Percentiles rank a stretch among this genome's conserved stretches.
Evolutionary conservation across 768 basidiomycete genomes (phyloP).

Genomic region (Calocera cornea): DNA sequence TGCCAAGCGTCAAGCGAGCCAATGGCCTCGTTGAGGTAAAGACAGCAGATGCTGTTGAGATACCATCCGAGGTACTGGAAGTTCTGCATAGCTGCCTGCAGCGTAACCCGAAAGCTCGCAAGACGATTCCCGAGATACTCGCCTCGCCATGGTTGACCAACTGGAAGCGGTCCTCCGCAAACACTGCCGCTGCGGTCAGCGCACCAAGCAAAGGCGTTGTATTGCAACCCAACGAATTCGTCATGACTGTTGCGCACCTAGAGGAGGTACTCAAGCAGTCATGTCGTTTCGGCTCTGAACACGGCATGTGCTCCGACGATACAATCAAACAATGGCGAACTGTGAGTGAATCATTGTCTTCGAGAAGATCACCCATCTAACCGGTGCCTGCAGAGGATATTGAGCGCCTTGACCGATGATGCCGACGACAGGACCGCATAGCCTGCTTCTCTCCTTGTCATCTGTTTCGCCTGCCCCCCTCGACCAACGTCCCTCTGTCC

Average conservation of each 20-base stretch:
- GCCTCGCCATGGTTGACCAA: conserved; percentile 57
- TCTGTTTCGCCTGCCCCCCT: not conserved
- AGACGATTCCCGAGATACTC: conserved; percentile 77
- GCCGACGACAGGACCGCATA: not conserved
- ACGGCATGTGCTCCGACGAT: not conserved
- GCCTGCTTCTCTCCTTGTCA: not conserved
- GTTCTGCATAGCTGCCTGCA: conserved; percentile 71
- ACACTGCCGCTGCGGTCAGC: not conserved
- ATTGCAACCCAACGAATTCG: not conserved
- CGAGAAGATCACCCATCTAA: not conserved
- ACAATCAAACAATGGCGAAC: not conserved
- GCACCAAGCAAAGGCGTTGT: not conserved
- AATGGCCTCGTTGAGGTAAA: conserved; percentile 47
- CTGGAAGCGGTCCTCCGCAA: not conserved
- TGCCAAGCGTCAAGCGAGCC: conserved; percentile 44
- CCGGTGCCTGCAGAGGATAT: not conserved
- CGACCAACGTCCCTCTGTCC: not conserved
- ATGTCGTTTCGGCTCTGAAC: not conserved
- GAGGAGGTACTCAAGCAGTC: not conserved
- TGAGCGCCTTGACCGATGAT: not conserved
- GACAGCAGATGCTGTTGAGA: conserved; percentile 29
- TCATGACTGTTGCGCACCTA: not conserved
- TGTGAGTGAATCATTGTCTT: not conserved
- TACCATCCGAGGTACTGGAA: conserved; percentile 60
- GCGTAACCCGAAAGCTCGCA: conserved; percentile 67